A percentile compares a stretch with the other conserved stretches of the same genome.
Evolutionary conservation across 2,329 filamentous ascomycete species (phyloP).

Genomic region (Ophioceras dolichostomum): DNA sequence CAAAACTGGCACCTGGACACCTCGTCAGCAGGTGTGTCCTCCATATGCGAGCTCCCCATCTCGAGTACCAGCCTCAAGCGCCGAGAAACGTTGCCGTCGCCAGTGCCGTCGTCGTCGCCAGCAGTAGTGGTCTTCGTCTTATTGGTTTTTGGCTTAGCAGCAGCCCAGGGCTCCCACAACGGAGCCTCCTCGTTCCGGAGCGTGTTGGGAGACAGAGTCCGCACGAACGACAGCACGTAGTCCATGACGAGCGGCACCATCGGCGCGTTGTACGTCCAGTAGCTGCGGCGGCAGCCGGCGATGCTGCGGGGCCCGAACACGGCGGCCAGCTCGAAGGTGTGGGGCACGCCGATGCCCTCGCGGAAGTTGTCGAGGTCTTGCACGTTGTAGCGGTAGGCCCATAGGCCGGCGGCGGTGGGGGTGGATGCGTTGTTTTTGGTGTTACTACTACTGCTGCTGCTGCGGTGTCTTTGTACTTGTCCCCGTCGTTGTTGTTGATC

Average conservation of each 20-base stretch:
- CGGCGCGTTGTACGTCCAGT: conserved; percentile 28
- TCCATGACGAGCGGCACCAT: conserved; percentile 33
- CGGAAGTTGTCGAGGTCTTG: conserved; percentile 21
- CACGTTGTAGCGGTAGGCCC: conserved; percentile 38
- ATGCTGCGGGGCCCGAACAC: conserved; percentile 32
- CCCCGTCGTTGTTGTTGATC: not conserved
- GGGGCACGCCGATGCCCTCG: conserved; percentile 31
- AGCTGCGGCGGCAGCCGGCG: conserved; percentile 20
- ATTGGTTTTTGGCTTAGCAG: no score
- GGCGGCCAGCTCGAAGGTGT: conserved; percentile 33
- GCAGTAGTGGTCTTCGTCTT: no score
- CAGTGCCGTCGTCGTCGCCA: conserved; percentile 10
- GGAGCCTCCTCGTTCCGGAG: conserved; percentile 20
- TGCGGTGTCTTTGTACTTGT: not conserved
- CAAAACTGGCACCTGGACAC: conserved; percentile 27
- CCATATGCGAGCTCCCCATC: conserved; percentile 26
- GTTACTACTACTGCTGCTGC: not conserved
- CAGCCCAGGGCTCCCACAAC: conserved; percentile 26
- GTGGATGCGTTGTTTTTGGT: not conserved
- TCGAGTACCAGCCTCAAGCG: conserved; percentile 26
- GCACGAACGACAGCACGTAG: conserved; percentile 38
- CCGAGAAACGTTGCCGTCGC: no score
- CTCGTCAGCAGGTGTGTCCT: conserved; percentile 21
- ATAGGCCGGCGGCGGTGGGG: conserved; percentile 10
- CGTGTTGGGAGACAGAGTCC: conserved; percentile 29